Base-by-base conservation (phyloP, 805 yeast genomes). In the Candida odintsovae region DNA sequence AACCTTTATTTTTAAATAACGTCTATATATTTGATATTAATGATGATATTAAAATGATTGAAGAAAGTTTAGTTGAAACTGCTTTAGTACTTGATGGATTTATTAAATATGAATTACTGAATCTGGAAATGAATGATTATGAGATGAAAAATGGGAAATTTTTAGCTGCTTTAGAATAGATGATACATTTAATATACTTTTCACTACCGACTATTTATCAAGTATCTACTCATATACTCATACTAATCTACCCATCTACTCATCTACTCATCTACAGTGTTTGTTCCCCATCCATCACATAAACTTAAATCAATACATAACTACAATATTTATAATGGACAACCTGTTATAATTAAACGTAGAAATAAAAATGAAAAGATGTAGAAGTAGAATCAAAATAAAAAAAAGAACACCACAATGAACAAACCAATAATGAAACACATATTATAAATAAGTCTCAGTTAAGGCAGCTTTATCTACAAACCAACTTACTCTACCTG, bases 401-500 rank as follows among this genome's bases (percentile, higher is more conserved):
- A 10, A 33, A 16, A n/a, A 10, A n/a, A 16, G 20, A 33, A 16
- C 12, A 33, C 8, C n/a, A 16, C 36, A 33, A 33, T 5, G 15
- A 16, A 33, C 18, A 12, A 33, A 6, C 7, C 4, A 31, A n/a
- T 18, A 31, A 31, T 15, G 12, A 16, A 33, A 28, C 33, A 28
- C 18, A 16, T 86, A 29, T 43, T 39, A 48, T 19, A 52, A 42
- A 36, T 52, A 48, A 33, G 55, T 52, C 60, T 89, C 96, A 41
- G 80, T 77, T 57, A 88, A 78, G 3, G 97, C 97, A 55, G 83
- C 96, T 58, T 89, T 87, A 64, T 92, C 99, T 31, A 92, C 97
- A 71, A 92, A 92, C 99, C 99, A 92, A 8, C 90, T 80, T 6
- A 92, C 96, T 67, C 86, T 84, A 15, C 97, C 97, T 1, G 96